A percentile compares a stretch with the other conserved stretches of the same genome.
Evolutionary conservation across 805 yeast species (phyloP).

Genomic region (Yamadazyma tumulicola): DNA sequence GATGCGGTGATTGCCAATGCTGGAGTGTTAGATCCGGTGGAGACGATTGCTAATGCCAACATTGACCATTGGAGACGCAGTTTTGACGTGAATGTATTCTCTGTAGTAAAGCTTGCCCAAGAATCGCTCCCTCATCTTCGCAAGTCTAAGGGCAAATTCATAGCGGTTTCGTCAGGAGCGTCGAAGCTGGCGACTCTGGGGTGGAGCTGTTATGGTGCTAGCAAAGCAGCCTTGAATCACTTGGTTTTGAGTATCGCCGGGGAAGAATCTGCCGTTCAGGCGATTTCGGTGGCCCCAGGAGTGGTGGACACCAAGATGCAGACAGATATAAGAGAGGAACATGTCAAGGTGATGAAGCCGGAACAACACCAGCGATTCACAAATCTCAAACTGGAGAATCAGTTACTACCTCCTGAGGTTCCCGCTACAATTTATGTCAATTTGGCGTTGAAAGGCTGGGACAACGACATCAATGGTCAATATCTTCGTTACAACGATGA

Average conservation of each 20-base stretch:
- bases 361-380: conserved; percentile 59
- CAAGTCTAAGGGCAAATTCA: conserved; percentile 53
- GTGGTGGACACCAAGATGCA: conserved; percentile 94
- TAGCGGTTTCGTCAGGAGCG: conserved; percentile 92
- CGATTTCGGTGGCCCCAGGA: conserved; percentile 87
- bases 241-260: conserved; percentile 61
- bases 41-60: conserved; percentile 48
- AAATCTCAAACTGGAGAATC: conserved; percentile 53
- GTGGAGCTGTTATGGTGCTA: conserved; percentile 90
- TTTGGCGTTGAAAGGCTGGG: conserved; percentile 60
- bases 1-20: conserved; percentile 75
- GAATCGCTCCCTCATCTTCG: conserved; percentile 57
- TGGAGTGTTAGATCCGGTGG: conserved; percentile 79
- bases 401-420: conserved; percentile 62
- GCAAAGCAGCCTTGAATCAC: conserved; percentile 89
- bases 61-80: conserved; percentile 56
- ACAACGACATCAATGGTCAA: conserved; percentile 57
- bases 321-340: conserved; percentile 63
- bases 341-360: conserved; percentile 57
- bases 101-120: conserved; percentile 59
- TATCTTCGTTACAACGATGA: conserved; percentile 61
- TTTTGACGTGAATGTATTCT: conserved; percentile 76
- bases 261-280: conserved; percentile 59
- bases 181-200: conserved; percentile 57
- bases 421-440: conserved; percentile 73